A percentile compares a stretch with the other conserved stretches of the same genome.
phyloP scores from a whole-genome alignment of 768 basidiomycete genomes.

The Clavaria fumosa region DNA sequence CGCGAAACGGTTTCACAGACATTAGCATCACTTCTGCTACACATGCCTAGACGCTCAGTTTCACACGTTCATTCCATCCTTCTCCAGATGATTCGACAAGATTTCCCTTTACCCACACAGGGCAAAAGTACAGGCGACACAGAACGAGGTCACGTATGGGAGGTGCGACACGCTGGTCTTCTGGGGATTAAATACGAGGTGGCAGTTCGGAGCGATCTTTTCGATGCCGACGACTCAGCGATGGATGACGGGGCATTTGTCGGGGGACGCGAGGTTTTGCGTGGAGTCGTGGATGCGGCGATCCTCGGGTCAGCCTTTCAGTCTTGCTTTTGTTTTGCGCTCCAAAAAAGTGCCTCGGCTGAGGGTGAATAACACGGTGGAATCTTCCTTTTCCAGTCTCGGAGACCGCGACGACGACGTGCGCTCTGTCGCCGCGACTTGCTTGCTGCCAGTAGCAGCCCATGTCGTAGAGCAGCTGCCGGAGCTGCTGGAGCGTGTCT shows the following conservation, averaged over 20 bases:
- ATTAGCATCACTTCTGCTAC: conserved; percentile 72
- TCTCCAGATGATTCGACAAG: conserved; percentile 87
- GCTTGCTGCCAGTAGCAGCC: conserved; percentile 74
- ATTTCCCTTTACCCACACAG: conserved; percentile 36
- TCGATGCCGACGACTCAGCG: conserved; percentile 29
- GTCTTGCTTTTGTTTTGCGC: not conserved
- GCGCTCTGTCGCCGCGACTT: conserved; percentile 85
- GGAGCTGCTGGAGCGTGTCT: conserved; percentile 52
- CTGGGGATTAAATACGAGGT: conserved; percentile 97
- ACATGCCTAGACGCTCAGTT: conserved; percentile 74
- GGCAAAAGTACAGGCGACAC: conserved; percentile 18
- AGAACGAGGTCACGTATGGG: conserved; percentile 69
- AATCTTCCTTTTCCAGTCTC: conserved; percentile 33
- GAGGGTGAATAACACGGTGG: no score
- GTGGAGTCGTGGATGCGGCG: conserved; percentile 79
- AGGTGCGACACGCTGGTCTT: conserved; percentile 94
- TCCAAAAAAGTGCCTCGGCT: no score
- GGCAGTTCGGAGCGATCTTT: conserved; percentile 77
- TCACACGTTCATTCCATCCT: conserved; percentile 70
- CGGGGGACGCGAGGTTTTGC: conserved; percentile 44
- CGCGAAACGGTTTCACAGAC: conserved; percentile 94
- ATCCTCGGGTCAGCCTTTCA: conserved; percentile 58
- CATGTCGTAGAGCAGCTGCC: conserved; percentile 66
- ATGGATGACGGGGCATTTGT: conserved; percentile 22
- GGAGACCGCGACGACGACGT: conserved; percentile 92